These are phyloP conservation scores for Annulohypoxylon moriforme DNA, from an alignment of 495 filamentous ascomycete genomes.

Conservation along the genomic window DNA sequence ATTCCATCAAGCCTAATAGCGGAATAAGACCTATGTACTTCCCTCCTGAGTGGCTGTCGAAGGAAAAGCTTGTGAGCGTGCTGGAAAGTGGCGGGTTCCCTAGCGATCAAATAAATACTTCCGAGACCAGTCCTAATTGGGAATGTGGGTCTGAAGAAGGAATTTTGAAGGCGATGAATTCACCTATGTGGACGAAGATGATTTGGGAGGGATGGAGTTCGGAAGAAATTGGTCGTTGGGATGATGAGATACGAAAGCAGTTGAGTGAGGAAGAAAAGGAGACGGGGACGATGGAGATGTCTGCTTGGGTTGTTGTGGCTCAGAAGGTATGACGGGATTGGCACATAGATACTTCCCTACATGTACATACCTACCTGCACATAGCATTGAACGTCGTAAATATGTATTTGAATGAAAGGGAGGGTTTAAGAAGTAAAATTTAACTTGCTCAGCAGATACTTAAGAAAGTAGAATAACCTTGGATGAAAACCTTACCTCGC, in stretches of 20 bases:
- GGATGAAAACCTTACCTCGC: not conserved
- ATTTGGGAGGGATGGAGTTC: conserved; percentile 47
- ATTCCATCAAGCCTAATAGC: conserved; percentile 25
- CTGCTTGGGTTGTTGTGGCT: conserved; percentile 62
- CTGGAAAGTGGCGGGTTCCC: conserved; percentile 35
- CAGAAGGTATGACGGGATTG: conserved; percentile 13
- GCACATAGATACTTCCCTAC: no score
- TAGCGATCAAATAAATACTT: conserved; percentile 18
- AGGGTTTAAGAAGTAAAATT: not conserved
- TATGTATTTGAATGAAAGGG: no score
- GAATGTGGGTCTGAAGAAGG: conserved; percentile 22
- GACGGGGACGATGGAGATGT: conserved; percentile 61
- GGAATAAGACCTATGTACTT: conserved; percentile 25
- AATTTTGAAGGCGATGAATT: conserved; percentile 24
- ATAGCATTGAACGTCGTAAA: no score
- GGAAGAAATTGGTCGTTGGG: conserved; percentile 44
- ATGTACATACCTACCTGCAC: no score
- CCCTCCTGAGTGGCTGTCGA: conserved; percentile 35
- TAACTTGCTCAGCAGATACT: no score
- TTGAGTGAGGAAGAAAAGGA: conserved; percentile 55
- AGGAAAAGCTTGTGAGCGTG: conserved; percentile 35
- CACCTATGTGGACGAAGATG: conserved; percentile 44
- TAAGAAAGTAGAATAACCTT: no score
- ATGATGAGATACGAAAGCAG: conserved; percentile 46
- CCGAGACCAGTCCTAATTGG: conserved; percentile 34